These are phyloP conservation scores for Gynostemma pentaphyllum DNA, from an alignment of 306 rosid genomes.

Conservation along the genomic window DNA sequence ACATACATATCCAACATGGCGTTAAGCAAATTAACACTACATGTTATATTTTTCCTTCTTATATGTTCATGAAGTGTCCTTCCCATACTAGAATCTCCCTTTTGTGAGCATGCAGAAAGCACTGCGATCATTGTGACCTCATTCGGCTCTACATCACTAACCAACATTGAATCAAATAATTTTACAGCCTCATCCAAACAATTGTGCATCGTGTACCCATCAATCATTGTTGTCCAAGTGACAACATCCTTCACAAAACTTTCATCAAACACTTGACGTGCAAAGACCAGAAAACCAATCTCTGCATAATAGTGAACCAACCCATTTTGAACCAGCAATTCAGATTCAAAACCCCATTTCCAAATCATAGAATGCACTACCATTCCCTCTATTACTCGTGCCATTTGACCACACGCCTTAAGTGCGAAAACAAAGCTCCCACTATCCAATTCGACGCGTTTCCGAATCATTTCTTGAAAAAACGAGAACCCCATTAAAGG, in stretches of 20 bases:
- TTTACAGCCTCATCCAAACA: slow-evolving; percentile 38
- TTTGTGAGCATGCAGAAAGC: slow-evolving; percentile 39
- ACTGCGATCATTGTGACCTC: slow-evolving; percentile 56
- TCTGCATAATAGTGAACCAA: slow-evolving; percentile 34
- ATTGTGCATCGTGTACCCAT: slow-evolving; percentile 33
- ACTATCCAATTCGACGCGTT: slow-evolving; percentile 26
- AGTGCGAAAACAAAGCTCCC: slow-evolving; percentile 48
- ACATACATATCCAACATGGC: slow-evolving; percentile 61
- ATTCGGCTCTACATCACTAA: slow-evolving; percentile 48
- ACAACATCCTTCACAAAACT: slow-evolving; percentile 48
- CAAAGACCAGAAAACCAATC: slow-evolving; percentile 26
- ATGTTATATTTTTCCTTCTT: slow-evolving; percentile 13
- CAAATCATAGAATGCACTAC: slow-evolving; percentile 33
- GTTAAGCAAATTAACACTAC: slow-evolving; percentile 40
- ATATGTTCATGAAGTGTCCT: slow-evolving; percentile 26
- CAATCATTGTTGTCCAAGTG: slow-evolving; percentile 81
- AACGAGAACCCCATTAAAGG: slow-evolving; percentile 35
- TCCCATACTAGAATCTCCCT: slow-evolving; percentile 36
- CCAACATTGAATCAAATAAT: slow-evolving; percentile 40
- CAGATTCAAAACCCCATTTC: slow-evolving; percentile 45
- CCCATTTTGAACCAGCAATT: slow-evolving; percentile 53
- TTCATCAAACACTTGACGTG: slow-evolving; percentile 58
- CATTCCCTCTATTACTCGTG: slow-evolving; percentile 16
- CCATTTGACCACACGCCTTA: slow-evolving; percentile 35
- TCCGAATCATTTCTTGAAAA: slow-evolving; percentile 31